Base-by-base conservation (phyloP, 148 eudicot genomes). In the Dysphania ambrosioides region DNA sequence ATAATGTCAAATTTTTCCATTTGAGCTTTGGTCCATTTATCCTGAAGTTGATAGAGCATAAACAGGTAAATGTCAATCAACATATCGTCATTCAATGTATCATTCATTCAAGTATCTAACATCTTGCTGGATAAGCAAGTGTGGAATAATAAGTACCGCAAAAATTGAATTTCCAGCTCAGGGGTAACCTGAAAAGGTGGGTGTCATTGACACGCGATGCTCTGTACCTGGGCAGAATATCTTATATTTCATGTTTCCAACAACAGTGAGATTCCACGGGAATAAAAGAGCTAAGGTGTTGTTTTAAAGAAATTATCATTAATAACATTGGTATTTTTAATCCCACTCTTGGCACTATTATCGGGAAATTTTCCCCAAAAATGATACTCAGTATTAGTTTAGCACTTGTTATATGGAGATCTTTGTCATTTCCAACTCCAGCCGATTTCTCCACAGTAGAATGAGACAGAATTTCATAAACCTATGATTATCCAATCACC, bases 371-470 rank as follows among this genome's bases (percentile, higher is more conserved):
- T 53, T 53, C 58, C 26, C 58, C n/a, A n/a, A n/a, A n/a, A n/a
- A n/a, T 53, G 23, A 47, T 47, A 47, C 21, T 47, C 53, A 2
- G 40, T 16, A 47, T 15, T 15, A 47, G 51, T 15, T 47, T 12
- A 15, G 6, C 40, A 36, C 40, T 36, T n/a, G n/a, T n/a, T 4
- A 21, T 47, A 47, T 53, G 31, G 12, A 24, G 16, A 55, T n/a
- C 30, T 56, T 35, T n/a, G 71, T 47, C 72, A 51, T 35, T 71
- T 36, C 67, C 13, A 51, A 51, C 30, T 68, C 56, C 23, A 19
- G n/a, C 29, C 19, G 29, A 42, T 6, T 72, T 36, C 40, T 40
- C 34, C 10, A 19, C 47, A 40, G 34, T 55, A 34, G 44, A 27
- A 12, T 12, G 34, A 40, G 12, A 51, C 38, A 29, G n/a, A n/a